A percentile compares a stretch with the other conserved stretches of the same genome.
Conservation (phyloP, 768 basidiomycete genomes). For the Psilocybe cubensis region DNA sequence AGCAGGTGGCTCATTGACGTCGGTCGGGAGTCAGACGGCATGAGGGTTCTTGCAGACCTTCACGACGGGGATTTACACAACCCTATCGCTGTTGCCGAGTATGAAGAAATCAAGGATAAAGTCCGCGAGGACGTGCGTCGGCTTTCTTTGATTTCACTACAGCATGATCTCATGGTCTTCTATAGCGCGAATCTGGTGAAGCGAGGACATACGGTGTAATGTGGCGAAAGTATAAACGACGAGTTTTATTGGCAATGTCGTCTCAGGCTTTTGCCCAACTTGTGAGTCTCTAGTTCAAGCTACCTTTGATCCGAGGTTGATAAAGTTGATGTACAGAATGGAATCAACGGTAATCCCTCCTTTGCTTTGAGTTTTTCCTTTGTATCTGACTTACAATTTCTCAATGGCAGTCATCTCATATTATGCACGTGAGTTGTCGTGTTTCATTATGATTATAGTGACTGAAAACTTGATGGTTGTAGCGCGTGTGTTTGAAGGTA, state of each 20-base stretch:
- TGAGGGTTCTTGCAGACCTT: slow-evolving; percentile 85
- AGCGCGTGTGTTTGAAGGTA: slow-evolving; percentile 94
- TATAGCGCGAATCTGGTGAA: slow-evolving; percentile 75
- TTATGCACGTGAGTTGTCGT: slow-evolving; percentile 75
- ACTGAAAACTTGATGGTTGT: background rate
- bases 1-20: slow-evolving; percentile 88
- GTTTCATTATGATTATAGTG: slow-evolving; percentile 1
- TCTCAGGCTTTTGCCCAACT: slow-evolving; percentile 95
- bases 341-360: slow-evolving; percentile 79
- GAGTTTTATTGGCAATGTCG: slow-evolving; percentile 93
- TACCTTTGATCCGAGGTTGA: slow-evolving; percentile 13
- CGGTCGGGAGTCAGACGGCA: slow-evolving; percentile 80
- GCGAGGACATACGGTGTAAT: slow-evolving; percentile 77
- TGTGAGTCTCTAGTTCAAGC: slow-evolving; percentile 47
- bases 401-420: slow-evolving; percentile 79
- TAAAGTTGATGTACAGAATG: slow-evolving; percentile 60
- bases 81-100: slow-evolving; percentile 77
- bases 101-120: slow-evolving; percentile 85
- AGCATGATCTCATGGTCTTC: background rate
- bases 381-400: slow-evolving; percentile 5
- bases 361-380: background rate
- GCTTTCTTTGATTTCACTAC: background rate
- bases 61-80: slow-evolving; percentile 82
- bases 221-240: slow-evolving; percentile 86
- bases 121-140: slow-evolving; percentile 66